A percentile compares a stretch with the other conserved stretches of the same genome.
Conservation (phyloP, 257 asterid species). For the Craterostigma plantagineum region DNA sequence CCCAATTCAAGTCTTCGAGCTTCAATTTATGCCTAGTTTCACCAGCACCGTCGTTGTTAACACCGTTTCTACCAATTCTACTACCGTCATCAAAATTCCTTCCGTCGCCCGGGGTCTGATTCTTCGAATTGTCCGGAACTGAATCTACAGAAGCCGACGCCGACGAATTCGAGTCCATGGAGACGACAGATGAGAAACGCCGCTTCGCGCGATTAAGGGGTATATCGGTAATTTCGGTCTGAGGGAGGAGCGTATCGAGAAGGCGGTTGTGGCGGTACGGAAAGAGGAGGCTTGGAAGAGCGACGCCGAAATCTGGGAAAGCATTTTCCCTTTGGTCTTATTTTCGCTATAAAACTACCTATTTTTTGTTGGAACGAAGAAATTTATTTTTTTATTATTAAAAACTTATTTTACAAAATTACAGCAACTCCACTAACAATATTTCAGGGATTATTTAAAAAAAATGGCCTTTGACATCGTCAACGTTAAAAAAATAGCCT, state of each 20-base stretch:
- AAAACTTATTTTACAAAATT: too few species aligned
- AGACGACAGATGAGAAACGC: slow-evolving; percentile 9
- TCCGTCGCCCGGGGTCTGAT: slow-evolving; percentile 15
- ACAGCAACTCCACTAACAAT: too few species aligned
- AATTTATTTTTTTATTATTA: too few species aligned
- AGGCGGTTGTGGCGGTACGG: not conserved
- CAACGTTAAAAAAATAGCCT: too few species aligned
- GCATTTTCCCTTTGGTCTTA: not conserved
- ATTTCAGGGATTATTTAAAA: too few species aligned
- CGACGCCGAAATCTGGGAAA: slow-evolving; percentile 1
- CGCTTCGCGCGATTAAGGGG: slow-evolving; percentile 10
- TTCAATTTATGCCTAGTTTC: slow-evolving; percentile 15
- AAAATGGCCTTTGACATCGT: too few species aligned
- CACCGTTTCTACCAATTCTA: not conserved
- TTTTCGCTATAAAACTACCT: too few species aligned
- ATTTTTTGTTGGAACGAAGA: too few species aligned
- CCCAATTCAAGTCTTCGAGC: slow-evolving; percentile 60
- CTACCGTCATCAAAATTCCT: not conserved
- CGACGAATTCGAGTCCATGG: slow-evolving; percentile 26
- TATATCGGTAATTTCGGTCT: slow-evolving; percentile 1
- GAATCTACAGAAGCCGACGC: slow-evolving; percentile 23
- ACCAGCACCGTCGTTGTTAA: not conserved
- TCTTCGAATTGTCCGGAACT: slow-evolving; percentile 26
- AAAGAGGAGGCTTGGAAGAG: not conserved
- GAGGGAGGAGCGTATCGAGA: not conserved